Conservation (phyloP, 23 red algal species). For the Gracilaria gracilis region DNA sequence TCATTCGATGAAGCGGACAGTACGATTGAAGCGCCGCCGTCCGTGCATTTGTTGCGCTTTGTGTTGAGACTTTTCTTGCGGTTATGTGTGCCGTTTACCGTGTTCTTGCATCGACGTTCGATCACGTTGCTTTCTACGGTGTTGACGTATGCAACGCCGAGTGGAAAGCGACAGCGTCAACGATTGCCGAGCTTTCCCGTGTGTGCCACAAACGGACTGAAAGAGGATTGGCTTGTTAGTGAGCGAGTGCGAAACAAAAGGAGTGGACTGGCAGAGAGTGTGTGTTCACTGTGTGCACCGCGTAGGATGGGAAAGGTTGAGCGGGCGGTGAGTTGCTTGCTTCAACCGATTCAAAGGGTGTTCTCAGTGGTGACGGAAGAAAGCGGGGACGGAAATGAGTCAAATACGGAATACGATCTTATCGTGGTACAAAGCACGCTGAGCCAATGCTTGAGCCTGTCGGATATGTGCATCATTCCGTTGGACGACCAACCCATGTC, state of each 20-base stretch:
- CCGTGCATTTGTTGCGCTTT: neutral
- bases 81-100: neutral
- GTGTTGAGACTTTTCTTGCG: neutral
- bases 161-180: conserved; percentile 24
- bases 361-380: neutral
- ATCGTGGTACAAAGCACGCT: conserved; percentile 16
- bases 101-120: conserved; percentile 4
- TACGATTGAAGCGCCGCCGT: neutral
- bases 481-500: neutral
- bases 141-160: neutral
- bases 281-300: neutral
- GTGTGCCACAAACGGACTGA: neutral
- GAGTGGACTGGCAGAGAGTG: neutral
- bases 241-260: neutral
- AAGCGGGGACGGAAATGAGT: neutral
- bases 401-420: neutral
- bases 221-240: neutral
- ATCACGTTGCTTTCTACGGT: conserved; percentile 9
- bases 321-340: neutral
- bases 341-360: neutral
- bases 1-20: neutral
- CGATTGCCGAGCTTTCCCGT: neutral
- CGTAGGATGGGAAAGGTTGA: conserved; percentile 7
- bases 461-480: conserved; percentile 36
- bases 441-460: neutral